Evolutionary conservation across 495 filamentous ascomycete species (phyloP).

Genomic region (Neurospora intermedia): DNA sequence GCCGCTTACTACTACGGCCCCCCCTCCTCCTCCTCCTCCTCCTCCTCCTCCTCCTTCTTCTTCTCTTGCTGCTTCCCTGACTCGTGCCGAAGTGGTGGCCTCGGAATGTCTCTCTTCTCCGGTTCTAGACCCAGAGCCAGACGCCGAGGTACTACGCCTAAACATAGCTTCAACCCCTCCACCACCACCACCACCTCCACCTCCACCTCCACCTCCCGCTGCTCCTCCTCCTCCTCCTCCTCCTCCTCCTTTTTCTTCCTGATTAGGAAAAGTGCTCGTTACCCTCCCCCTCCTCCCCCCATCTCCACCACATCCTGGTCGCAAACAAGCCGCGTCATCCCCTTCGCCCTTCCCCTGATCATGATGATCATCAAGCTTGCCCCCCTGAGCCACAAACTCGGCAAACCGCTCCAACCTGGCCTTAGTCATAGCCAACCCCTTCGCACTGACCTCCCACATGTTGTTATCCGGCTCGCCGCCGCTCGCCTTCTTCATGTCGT

Average conservation of each 20-base stretch:
- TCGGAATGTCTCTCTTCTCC: neutral
- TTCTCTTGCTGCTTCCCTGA: too few relatives aligned
- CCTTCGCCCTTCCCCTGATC: neutral
- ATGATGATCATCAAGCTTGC: neutral
- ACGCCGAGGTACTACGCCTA: neutral
- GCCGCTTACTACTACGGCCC: neutral
- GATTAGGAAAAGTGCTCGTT: neutral
- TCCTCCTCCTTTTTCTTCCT: neutral
- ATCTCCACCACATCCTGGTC: neutral
- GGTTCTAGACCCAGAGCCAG: neutral
- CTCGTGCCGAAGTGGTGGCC: neutral
- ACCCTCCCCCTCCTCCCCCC: neutral
- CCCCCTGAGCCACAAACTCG: constrained; percentile 16
- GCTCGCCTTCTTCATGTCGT: constrained; percentile 1
- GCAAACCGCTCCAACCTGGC: constrained; percentile 22
- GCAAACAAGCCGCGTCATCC: neutral
- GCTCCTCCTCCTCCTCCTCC: neutral
- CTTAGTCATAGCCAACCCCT: constrained; percentile 19
- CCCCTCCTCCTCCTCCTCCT: neutral
- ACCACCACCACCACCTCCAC: neutral
- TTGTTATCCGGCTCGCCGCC: constrained; percentile 4
- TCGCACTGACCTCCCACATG: constrained; percentile 21
- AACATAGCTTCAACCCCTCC: neutral
- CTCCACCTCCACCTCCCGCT: neutral
- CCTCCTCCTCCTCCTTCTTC: too few relatives aligned